Conservation (phyloP, 208 protist genomes). For the Leishmania guyanensis region DNA sequence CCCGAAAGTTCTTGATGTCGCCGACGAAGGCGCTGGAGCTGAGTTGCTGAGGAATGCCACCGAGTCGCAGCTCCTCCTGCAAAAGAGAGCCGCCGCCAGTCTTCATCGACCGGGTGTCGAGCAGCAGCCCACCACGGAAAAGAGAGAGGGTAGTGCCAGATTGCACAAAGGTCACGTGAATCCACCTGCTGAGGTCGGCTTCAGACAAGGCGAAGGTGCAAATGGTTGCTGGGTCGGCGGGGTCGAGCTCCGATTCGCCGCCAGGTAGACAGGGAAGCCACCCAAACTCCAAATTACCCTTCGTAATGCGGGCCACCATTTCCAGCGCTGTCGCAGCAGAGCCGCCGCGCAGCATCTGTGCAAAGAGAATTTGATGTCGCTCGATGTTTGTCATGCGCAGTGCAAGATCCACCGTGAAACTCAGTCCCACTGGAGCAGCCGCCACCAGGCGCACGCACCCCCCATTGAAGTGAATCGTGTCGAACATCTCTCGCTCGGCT, state of each 20-base stretch:
- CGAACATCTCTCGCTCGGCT: slow-evolving; percentile 23
- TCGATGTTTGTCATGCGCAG: slow-evolving; percentile 52
- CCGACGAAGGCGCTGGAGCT: slow-evolving; percentile 48
- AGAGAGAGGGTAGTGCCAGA: slow-evolving; percentile 51
- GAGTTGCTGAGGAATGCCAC: slow-evolving; percentile 50
- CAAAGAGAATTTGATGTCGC: slow-evolving; percentile 73
- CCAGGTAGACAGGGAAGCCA: slow-evolving; percentile 35
- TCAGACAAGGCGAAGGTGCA: slow-evolving; percentile 30
- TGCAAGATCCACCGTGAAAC: slow-evolving; percentile 77
- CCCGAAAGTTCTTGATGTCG: slow-evolving; percentile 67
- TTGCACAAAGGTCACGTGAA: slow-evolving; percentile 82
- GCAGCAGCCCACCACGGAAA: slow-evolving; percentile 64
- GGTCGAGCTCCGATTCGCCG: slow-evolving; percentile 18
- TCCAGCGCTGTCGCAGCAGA: slow-evolving; percentile 15
- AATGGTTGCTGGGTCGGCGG: slow-evolving; percentile 6
- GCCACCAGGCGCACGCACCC: slow-evolving; percentile 65
- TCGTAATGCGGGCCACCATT: slow-evolving; percentile 55
- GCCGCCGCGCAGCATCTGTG: slow-evolving; percentile 40
- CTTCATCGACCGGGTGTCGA: slow-evolving; percentile 39
- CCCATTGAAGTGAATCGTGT: slow-evolving; percentile 72
- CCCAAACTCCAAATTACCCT: slow-evolving; percentile 62
- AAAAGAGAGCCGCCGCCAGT: slow-evolving; percentile 41
- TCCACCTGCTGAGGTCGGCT: slow-evolving; percentile 37
- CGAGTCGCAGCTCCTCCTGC: slow-evolving; percentile 64
- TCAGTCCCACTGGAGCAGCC: slow-evolving; percentile 38